phyloP scores from a whole-genome alignment of 768 basidiomycete genomes.

The Suillus spraguei region DNA sequence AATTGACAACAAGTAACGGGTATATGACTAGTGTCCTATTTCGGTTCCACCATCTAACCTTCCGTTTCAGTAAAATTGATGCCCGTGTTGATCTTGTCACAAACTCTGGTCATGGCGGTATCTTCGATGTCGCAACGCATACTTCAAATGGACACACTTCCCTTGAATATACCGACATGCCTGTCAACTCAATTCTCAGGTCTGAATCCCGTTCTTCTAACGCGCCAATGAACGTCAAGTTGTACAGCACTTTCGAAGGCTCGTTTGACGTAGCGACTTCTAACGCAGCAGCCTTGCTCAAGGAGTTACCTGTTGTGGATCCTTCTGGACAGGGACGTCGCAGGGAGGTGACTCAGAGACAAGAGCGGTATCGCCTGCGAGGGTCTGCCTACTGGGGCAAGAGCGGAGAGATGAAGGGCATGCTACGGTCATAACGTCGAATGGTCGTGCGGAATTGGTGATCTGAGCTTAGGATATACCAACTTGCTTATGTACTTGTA shows the following conservation, averaged over 20 bases:
- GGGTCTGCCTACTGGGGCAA: slow-evolving; percentile 30
- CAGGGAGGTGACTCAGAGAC: slow-evolving; percentile 25
- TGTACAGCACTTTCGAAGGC: slow-evolving; percentile 46
- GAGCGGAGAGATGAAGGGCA: slow-evolving; percentile 21
- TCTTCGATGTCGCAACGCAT: slow-evolving; percentile 34
- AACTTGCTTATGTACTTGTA: slow-evolving; percentile 2
- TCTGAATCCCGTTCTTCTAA: slow-evolving; percentile 35
- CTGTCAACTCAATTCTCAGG: slow-evolving; percentile 38
- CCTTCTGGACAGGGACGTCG: slow-evolving; percentile 38
- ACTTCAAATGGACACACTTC: slow-evolving; percentile 34
- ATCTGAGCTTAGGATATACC: slow-evolving; percentile 20
- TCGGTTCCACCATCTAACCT: slow-evolving; percentile 2
- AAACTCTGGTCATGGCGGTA: slow-evolving; percentile 28
- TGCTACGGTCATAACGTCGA: slow-evolving; percentile 19
- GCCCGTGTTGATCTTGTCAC: slow-evolving; percentile 37
- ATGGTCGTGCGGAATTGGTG: slow-evolving; percentile 18
- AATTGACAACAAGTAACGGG: slow-evolving; percentile 45
- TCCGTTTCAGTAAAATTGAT: slow-evolving; percentile 34
- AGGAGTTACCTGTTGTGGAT: slow-evolving; percentile 28
- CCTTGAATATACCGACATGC: slow-evolving; percentile 32
- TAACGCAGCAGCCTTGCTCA: slow-evolving; percentile 15
- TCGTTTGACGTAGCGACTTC: slow-evolving; percentile 35
- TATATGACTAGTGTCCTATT: slow-evolving; percentile 5
- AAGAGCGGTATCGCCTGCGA: slow-evolving; percentile 11
- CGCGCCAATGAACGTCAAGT: slow-evolving; percentile 23